Base-by-base conservation (phyloP, 1,284 basidiomycete species). In the Albatrellus sp. region DNA sequence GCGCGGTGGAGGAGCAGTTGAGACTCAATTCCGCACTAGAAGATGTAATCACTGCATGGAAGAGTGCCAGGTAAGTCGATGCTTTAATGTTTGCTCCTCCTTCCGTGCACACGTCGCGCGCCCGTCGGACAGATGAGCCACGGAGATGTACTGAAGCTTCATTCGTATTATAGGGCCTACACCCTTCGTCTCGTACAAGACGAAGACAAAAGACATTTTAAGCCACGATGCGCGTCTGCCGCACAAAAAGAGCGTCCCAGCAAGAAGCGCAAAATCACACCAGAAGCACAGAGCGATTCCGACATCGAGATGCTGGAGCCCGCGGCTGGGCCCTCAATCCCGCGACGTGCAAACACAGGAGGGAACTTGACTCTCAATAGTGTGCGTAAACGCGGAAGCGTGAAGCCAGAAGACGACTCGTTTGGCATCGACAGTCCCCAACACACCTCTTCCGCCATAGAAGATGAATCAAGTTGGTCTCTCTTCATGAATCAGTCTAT, bases 21-120 rank as follows among this genome's bases (percentile, higher is more conserved):
- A 64, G 77, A 48, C 67, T 70, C 31, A 82, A 82, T 50, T 64
- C 69, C 5, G 65, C 60, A 10, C 57, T 87, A 37, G 83, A 83
- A 54, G 76, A 73, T 39, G 67, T 67, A 5, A 70, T 87, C 1
- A 57, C 61, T 10, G 68, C 72, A 11, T 88, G 85, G 82, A 72
- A 70, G 46, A 53, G 57, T 16, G 72, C 78, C 12, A 73, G 85
- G 85, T 82, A 51, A 35, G 68, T 53, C 5, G 50, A 20, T 13
- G 12, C 6, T 36, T 32, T 37, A 33, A 38, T 40, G 9, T 8
- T 3, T 19, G 30, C 34, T 3, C 2, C 38, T 17, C 30, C 2
- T 16, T 20, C 24, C 24, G 7, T 7, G 7, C 24, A 7, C 24
- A 24, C 24, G 24, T 24, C 24, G 7, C 24, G 7, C 24, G 24